Evolutionary conservation across 768 basidiomycete genomes (phyloP).

Genomic region (Boletus reticuloceps): DNA sequence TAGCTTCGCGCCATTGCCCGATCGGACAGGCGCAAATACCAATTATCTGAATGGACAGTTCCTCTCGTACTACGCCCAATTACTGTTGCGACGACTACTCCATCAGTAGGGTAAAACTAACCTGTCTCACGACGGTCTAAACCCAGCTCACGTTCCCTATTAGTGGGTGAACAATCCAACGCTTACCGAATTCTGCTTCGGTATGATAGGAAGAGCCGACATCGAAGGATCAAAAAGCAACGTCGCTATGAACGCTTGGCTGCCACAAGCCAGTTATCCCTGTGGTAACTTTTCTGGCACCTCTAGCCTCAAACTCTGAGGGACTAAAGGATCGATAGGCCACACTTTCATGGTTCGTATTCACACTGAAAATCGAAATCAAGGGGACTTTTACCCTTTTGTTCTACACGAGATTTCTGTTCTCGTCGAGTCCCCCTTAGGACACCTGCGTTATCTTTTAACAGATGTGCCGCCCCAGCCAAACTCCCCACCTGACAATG

Average conservation of each 20-base stretch:
- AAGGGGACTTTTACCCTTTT: conserved; percentile 13
- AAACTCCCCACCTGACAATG: conserved; percentile 82
- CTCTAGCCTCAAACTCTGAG: not conserved
- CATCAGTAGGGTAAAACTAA: conserved; percentile 86
- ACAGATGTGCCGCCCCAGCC: conserved; percentile 80
- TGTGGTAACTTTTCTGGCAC: conserved; percentile 3
- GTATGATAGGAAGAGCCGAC: conserved; percentile 3
- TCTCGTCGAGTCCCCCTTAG: conserved; percentile 65
- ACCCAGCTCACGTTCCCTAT: conserved; percentile 63
- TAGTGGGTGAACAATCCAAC: conserved; percentile 4
- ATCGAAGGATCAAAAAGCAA: conserved; percentile 2
- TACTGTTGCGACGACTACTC: conserved; percentile 69
- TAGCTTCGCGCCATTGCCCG: too few relatives aligned
- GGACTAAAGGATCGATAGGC: conserved; percentile 1
- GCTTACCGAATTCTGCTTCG: not conserved
- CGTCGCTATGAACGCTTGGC: not conserved
- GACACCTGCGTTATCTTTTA: conserved; percentile 46
- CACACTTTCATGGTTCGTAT: conserved; percentile 3
- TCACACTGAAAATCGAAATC: conserved; percentile 3
- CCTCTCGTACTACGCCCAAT: conserved; percentile 82
- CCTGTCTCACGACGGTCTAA: conserved; percentile 62
- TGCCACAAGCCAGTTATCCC: conserved; percentile 3
- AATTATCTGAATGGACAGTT: too few relatives aligned
- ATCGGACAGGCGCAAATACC: too few relatives aligned
- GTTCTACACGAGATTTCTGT: conserved; percentile 76